These are phyloP conservation scores for Agroathelia rolfsii DNA, from an alignment of 1,284 basidiomycete genomes.

Conservation along the genomic window DNA sequence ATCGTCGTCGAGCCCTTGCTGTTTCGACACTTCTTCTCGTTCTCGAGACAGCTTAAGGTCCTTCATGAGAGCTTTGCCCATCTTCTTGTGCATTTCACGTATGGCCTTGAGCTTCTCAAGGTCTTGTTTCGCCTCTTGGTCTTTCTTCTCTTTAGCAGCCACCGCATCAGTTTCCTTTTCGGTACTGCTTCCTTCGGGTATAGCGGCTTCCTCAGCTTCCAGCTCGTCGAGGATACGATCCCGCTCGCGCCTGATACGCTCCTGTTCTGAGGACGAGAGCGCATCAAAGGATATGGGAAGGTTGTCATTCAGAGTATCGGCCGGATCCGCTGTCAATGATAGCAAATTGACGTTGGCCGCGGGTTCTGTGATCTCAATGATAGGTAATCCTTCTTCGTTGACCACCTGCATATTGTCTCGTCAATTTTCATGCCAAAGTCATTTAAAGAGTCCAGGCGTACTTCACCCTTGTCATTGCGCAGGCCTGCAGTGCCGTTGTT, in stretches of 20 bases:
- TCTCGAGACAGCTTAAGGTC: conserved; percentile 34
- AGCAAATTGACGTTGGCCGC: conserved; percentile 17
- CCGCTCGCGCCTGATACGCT: conserved; percentile 41
- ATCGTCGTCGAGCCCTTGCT: conserved; percentile 22
- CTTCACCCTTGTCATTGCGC: conserved; percentile 51
- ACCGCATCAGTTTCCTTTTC: conserved; percentile 31
- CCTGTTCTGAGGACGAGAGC: conserved; percentile 38
- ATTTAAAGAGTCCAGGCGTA: conserved; percentile 25
- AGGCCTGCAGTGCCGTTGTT: conserved; percentile 25
- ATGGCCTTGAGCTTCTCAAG: conserved; percentile 40
- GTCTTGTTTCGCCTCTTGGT: conserved; percentile 41
- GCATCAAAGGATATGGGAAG: conserved; percentile 35
- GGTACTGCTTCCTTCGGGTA: conserved; percentile 29
- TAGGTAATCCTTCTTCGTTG: conserved; percentile 69
- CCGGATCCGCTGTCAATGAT: conserved; percentile 9
- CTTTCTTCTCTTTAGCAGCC: conserved; percentile 38
- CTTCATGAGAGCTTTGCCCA: conserved; percentile 58
- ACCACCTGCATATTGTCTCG: conserved; percentile 33
- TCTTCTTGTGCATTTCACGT: conserved; percentile 61
- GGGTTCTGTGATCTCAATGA: conserved; percentile 68
- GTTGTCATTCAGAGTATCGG: conserved; percentile 26
- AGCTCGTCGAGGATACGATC: conserved; percentile 57
- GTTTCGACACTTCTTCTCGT: conserved; percentile 24
- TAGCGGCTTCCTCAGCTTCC: conserved; percentile 53
- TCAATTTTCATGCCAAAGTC: conserved; percentile 13